Percentiles rank a stretch among this genome's conserved stretches.
Conservation (phyloP, 768 basidiomycete genomes). For the Mrakia frigida region DNA sequence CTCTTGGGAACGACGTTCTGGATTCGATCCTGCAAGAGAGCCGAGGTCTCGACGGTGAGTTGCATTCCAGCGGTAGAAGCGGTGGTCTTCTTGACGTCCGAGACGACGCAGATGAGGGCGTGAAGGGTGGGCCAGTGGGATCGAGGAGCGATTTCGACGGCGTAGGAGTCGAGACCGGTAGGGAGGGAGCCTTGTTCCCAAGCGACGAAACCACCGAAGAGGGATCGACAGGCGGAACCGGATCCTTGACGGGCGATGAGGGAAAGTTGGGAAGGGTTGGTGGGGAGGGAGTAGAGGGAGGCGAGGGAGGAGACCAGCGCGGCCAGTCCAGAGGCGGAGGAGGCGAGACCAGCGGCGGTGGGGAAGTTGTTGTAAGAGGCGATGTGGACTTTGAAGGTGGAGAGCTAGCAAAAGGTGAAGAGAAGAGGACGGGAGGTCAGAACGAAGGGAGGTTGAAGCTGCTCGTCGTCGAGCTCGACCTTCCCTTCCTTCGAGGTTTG, state of each 20-base stretch:
- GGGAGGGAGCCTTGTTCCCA: slow-evolving; percentile 71
- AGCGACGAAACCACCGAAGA: slow-evolving; percentile 94
- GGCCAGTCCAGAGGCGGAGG: slow-evolving; percentile 94
- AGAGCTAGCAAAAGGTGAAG: slow-evolving; percentile 51
- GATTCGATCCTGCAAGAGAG: slow-evolving; percentile 84
- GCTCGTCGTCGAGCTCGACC: not conserved
- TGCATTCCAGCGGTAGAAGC: slow-evolving; percentile 96
- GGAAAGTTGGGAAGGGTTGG: slow-evolving; percentile 73
- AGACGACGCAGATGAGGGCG: slow-evolving; percentile 95
- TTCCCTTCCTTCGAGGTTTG: not conserved
- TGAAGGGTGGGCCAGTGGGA: slow-evolving; percentile 92
- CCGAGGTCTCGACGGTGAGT: slow-evolving; percentile 85
- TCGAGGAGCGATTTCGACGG: slow-evolving; percentile 76
- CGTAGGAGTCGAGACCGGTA: slow-evolving; percentile 79
- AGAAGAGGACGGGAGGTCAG: not conserved
- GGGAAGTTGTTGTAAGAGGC: slow-evolving; percentile 98
- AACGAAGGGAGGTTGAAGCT: not conserved
- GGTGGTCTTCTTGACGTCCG: slow-evolving; percentile 93
- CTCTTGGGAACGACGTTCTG: slow-evolving; percentile 74
- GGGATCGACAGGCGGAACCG: slow-evolving; percentile 94
- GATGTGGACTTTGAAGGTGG: slow-evolving; percentile 72
- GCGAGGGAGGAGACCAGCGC: slow-evolving; percentile 88
- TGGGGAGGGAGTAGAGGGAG: slow-evolving; percentile 73
- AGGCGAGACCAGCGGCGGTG: slow-evolving; percentile 95
- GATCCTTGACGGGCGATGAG: slow-evolving; percentile 95